Percentiles rank a stretch among this genome's conserved stretches.
These are phyloP conservation scores for Suillus brevipes DNA, from an alignment of 768 basidiomycete genomes.

Conservation along the genomic window DNA sequence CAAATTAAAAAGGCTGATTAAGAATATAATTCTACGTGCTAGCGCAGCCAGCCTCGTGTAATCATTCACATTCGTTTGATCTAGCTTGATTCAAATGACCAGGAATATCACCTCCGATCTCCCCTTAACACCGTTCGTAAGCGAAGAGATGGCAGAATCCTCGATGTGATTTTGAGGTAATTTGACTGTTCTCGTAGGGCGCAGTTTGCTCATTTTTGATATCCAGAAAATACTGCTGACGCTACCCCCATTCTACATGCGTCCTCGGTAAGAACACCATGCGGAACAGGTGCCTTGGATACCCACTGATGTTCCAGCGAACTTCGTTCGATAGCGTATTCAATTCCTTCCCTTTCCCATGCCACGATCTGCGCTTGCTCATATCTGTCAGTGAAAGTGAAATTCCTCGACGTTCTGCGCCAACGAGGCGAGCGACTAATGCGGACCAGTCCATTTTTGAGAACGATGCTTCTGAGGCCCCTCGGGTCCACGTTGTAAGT, in stretches of 20 bases:
- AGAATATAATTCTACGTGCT: not conserved
- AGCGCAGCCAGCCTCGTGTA: not conserved
- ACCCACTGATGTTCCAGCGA: slow-evolving; percentile 3
- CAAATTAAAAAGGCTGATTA: not conserved
- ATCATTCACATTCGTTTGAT: not conserved
- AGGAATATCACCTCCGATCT: not conserved
- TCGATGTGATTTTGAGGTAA: not conserved
- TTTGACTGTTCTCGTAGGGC: not conserved
- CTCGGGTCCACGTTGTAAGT: not conserved
- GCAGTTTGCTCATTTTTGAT: not conserved
- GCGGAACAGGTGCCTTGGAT: slow-evolving; percentile 3
- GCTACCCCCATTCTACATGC: not conserved
- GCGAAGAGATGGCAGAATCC: slow-evolving; percentile 1
- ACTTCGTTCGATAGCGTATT: not conserved
- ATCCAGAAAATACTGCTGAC: not conserved
- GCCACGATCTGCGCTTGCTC: slow-evolving; percentile 1
- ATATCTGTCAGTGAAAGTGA: not conserved
- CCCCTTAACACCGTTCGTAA: not conserved
- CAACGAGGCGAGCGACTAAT: not conserved
- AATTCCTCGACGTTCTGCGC: not conserved
- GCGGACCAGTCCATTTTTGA: not conserved
- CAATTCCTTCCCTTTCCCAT: not conserved
- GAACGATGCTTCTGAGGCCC: not conserved
- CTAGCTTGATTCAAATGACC: not conserved
- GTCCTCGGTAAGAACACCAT: not conserved